Percentiles rank a stretch among this genome's conserved stretches.
phyloP scores from a whole-genome alignment of 2,329 filamentous ascomycete genomes.

The Cryphonectria parasitica region DNA sequence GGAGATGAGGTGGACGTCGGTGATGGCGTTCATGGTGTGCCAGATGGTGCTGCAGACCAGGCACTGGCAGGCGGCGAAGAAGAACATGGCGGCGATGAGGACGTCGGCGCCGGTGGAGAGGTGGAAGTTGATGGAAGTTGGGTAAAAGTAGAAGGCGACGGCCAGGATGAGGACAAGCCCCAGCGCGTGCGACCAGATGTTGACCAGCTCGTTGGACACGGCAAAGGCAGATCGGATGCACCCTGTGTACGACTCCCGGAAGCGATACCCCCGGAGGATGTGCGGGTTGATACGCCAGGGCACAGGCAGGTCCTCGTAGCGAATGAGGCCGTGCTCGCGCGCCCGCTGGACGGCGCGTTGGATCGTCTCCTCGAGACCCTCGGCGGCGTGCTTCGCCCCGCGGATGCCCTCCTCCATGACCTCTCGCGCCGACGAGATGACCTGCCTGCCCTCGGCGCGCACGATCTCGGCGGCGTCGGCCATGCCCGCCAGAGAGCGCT shows the following conservation, averaged over 20 bases:
- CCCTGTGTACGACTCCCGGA: constrained; percentile 87
- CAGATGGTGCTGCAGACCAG: constrained; percentile 93
- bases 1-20: constrained; percentile 85
- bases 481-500: constrained; percentile 68
- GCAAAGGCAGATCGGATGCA: constrained; percentile 84
- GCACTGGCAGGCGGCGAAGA: constrained; percentile 93
- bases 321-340: constrained; percentile 79
- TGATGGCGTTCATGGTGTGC: constrained; percentile 99
- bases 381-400: constrained; percentile 79
- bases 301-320: constrained; percentile 85
- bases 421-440: constrained; percentile 73
- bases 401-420: constrained; percentile 82
- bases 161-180: constrained; percentile 86
- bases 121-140: constrained; percentile 82
- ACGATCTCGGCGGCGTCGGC: constrained; percentile 71
- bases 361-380: constrained; percentile 82
- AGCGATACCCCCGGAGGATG: constrained; percentile 89
- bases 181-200: constrained; percentile 96
- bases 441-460: constrained; percentile 77
- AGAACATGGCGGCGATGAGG: constrained; percentile 90
- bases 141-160: constrained; percentile 96
- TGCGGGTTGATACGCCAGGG: constrained; percentile 97
- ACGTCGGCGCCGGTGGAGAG: constrained; percentile 87
- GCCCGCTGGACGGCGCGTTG: constrained; percentile 76
- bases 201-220: constrained; percentile 90